Evolutionary conservation across 2,329 filamentous ascomycete genomes (phyloP).

Genomic region (Hypoxylon sp.): DNA sequence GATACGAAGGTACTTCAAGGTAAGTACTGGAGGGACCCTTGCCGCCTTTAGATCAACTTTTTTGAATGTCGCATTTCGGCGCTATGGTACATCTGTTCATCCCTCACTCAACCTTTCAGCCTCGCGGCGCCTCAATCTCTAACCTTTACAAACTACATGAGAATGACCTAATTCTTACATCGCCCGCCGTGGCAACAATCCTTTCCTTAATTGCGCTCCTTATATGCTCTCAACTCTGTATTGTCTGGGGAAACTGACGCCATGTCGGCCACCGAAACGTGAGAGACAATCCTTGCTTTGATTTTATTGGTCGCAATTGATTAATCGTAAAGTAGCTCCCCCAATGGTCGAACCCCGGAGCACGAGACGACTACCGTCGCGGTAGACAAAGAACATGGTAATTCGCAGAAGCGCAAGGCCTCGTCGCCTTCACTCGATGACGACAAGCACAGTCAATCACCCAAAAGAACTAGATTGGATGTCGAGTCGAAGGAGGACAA

Average conservation of each 20-base stretch:
- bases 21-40: conserved; percentile 11
- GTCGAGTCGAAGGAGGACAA: conserved; percentile 40
- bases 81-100: conserved; percentile 27
- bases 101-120: conserved; percentile 31
- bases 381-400: conserved; percentile 32
- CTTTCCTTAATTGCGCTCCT: conserved; percentile 16
- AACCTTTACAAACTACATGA: conserved; percentile 18
- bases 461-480: conserved; percentile 49
- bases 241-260: conserved; percentile 14
- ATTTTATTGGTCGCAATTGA: conserved; percentile 41
- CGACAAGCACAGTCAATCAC: conserved; percentile 46
- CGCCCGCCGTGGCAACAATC: conserved; percentile 28
- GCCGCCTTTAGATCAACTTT: conserved; percentile 23
- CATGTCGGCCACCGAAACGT: conserved; percentile 48
- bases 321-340: conserved; percentile 42
- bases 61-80: conserved; percentile 30
- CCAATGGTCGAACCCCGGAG: conserved; percentile 37
- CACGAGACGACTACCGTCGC: conserved; percentile 37
- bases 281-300: conserved; percentile 27
- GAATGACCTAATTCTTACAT: conserved; percentile 30
- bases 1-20: neutral
- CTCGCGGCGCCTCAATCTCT: conserved; percentile 33
- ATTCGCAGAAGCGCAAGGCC: conserved; percentile 55
- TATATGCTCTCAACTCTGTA: conserved; percentile 4
- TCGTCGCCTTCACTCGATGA: conserved; percentile 43